Base-by-base conservation (phyloP, 2,329 filamentous ascomycete species). In the Macrophomina phaseolina region DNA sequence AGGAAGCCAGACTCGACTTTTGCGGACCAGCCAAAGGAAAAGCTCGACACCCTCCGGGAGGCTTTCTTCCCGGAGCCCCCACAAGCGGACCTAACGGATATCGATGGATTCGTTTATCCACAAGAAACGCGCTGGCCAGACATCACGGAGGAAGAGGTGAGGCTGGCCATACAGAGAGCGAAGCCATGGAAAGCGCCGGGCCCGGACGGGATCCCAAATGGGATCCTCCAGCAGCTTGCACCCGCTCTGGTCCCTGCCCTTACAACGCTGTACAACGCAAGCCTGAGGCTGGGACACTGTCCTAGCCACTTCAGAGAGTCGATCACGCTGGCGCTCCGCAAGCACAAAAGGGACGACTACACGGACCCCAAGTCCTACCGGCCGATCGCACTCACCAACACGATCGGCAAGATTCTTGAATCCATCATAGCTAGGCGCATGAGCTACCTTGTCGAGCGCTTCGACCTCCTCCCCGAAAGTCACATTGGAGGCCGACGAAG, bases 391-490 rank as follows among this genome's bases (percentile, higher is more conserved):
- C 56, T 73, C 2, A 56, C 73, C 11, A 70, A 71, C 53, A 73
- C 69, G 11, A 40, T 76, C 3, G 70, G 71, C 2, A 76, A 76
- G 64, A 48, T 69, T 3, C 40, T 76, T 8, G 74, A 76, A 36
- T 23, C 58, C 14, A 64, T 75, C 12, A 45, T 73, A 14, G 71
- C 71, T 1, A 64, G 67, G 18, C 63, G 73, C 45, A 58, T 74
- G 7, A 48, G 36, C 36, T 38, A 38, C 36, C 36, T 38, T 1
- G 36, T 38, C 36, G 36, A 38, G 36, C 36, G 36, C 45, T 48
- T 48, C 45, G 45, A 48, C 68, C 32, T 60, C 32, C 34, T 18
- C 6, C 55, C 38, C 32, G 8, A 60, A 4, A 55, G 51, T 28
- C 38, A 60, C 18, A 60, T 60, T 3, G 38, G 55, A n/a, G 55